Evolutionary conservation across 2,329 filamentous ascomycete species (phyloP), one percentile per base, ranked within the genome.

Genomic region (Bipolaris zeicola): DNA sequence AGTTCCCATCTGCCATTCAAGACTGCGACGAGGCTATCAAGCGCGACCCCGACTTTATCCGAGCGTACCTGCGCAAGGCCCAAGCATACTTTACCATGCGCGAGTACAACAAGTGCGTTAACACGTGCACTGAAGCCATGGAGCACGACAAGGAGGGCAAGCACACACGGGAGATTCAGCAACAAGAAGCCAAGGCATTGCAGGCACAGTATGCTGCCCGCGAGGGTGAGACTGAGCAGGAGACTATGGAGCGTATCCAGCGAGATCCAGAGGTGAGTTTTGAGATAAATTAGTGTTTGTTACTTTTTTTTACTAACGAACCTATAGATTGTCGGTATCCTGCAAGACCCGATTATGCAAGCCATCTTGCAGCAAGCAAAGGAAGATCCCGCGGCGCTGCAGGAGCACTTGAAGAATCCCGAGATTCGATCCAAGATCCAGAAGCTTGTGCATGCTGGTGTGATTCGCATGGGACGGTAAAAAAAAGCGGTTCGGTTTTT

Each of bases 301-400:
- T 6, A 16, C 34, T 24, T 41, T 8, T 5, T 22, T 8, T 5
- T 22, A 28, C 38, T 67, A 83, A 68, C 65, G 43, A 14, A n/a
- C 13, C 1, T 3, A 24, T 62, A 84, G 88, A 96, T 98, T 75
- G 91, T 96, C 85, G 79, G 82, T 61, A 94, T 97, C 72, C 90
- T 98, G 79, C 89, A 93, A 77, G 95, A 99, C 73, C 95, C 95
- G 14, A 89, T 99, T 73, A 98, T 99, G 94, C 92, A 99, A 80
- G 90, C 89, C 65, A 97, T 97, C 66, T 86, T 98, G 54, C 93
- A 98, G 77, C 95, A 99, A 80, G 95, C 95, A 43, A 96, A 98
- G 83, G 87, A 87, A 52, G 91, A 99, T 71, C 95, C 95, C 16
- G 89, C 89, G 46, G 95, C 95, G 43, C 85, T 99, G 61, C 89